Conservation (phyloP, 257 asterid genomes). For the Osmanthus fragrans region DNA sequence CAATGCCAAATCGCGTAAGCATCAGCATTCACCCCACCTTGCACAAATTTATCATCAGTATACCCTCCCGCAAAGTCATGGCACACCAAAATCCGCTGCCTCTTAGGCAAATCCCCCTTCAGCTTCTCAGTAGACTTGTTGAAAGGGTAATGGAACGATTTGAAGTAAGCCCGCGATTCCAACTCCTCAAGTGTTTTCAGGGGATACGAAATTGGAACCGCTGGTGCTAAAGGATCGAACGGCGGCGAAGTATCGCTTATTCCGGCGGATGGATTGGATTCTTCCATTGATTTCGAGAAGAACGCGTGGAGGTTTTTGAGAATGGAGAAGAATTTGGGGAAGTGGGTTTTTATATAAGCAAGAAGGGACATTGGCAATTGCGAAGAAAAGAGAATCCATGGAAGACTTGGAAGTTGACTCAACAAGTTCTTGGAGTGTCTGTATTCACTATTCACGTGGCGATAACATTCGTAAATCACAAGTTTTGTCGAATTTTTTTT, state of each 20-base stretch:
- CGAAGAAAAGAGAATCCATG: constrained; percentile 18
- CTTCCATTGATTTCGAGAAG: constrained; percentile 34
- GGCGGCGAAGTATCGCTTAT: constrained; percentile 48
- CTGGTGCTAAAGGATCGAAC: constrained; percentile 64
- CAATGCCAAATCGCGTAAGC: constrained; percentile 95
- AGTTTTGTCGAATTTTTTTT: too few relatives aligned
- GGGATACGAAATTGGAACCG: constrained; percentile 76
- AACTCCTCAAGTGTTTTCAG: constrained; percentile 76
- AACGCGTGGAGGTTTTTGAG: constrained; percentile 43
- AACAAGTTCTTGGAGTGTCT: not conserved
- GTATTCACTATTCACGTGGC: not conserved
- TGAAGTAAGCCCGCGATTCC: constrained; percentile 69
- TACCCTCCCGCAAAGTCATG: constrained; percentile 96
- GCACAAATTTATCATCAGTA: constrained; percentile 72
- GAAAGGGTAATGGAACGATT: constrained; percentile 80
- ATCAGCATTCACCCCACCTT: constrained; percentile 71
- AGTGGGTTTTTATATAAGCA: constrained; percentile 48
- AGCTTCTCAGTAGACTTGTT: constrained; percentile 55
- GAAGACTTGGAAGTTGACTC: constrained; percentile 30
- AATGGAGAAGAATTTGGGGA: constrained; percentile 44
- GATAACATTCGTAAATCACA: not conserved
- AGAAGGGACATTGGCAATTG: constrained; percentile 33
- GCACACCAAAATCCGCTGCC: constrained; percentile 79
- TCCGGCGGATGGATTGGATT: not conserved
- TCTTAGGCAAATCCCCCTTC: constrained; percentile 37